Base-by-base conservation (phyloP, 176 grass and related monocot genomes). In the Miscanthus lutarioriparius region DNA sequence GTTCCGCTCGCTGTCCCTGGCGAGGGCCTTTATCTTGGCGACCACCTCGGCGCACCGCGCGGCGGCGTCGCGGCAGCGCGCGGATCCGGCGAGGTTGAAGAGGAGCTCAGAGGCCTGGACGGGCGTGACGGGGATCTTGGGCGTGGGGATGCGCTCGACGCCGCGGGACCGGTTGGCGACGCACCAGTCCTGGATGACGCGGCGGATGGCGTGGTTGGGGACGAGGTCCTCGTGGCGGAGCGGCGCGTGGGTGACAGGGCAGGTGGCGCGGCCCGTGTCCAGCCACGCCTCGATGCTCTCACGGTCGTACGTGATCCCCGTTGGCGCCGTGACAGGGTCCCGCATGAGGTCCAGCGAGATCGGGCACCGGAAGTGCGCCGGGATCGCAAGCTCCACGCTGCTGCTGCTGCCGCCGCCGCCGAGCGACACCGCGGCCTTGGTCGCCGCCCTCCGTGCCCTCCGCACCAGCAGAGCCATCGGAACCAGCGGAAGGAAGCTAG, bases 181-280 rank as follows among this genome's bases (percentile, higher is more conserved):
- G 78, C 95, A 98, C 95, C 95, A 98, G 82, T 95, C 91, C 87
- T 98, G 95, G 65, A 98, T 98, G 36, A 98, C 80, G 58, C 91
- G 76, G 28, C 85, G 88, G 41, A 91, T 77, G 66, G 91, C 75
- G 74, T 95, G 91, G 91, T 98, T 98, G 27, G 95, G 95, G 64
- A 95, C 88, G 53, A 98, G 85, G 83, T 98, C 95, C 40, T 93
- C 91, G 17, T 61, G 67, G 4, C 86, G 82, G 51, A 98, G 79
- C 76, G 70, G 66, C 51, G 33, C 84, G 64, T 88, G 90, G 10
- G 91, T 98, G 62, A 89, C 87, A 19, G 95, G 95, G 82, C 95
- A 98, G 8, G 85, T 83, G 37, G 45, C 63, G 66, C 82, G 78
- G 2, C 95, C 95, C 5, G 40, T 88, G 66, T 93, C 91, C 6